phyloP scores from a whole-genome alignment of 2,329 filamentous ascomycete species.

The Phaeosphaeriaceae sp. region DNA sequence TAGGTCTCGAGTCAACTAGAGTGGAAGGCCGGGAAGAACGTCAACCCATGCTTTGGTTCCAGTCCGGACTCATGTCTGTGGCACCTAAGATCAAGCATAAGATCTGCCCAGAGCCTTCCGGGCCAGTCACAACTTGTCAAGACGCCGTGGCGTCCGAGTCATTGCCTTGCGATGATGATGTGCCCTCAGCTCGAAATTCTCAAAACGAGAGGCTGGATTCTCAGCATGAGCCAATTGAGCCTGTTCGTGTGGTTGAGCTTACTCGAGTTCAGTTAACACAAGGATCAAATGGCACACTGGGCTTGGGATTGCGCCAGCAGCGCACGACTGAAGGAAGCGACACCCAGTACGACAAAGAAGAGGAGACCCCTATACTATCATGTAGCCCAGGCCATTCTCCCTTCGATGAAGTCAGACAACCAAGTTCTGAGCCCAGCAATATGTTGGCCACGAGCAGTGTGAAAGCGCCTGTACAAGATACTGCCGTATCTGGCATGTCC shows the following conservation, averaged over 20 bases:
- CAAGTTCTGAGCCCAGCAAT: neutral
- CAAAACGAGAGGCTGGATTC: neutral
- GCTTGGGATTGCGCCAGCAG: neutral
- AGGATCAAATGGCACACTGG: neutral
- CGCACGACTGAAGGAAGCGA: neutral
- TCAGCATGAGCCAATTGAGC: neutral
- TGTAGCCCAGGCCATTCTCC: neutral
- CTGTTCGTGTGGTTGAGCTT: neutral
- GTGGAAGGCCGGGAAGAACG: neutral
- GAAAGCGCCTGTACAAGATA: neutral
- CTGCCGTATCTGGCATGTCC: neutral
- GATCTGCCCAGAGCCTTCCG: conserved; percentile 1
- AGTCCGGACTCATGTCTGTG: conserved; percentile 1
- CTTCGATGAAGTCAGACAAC: neutral
- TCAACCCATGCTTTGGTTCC: conserved; percentile 4
- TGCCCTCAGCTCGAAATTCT: neutral
- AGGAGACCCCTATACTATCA: neutral
- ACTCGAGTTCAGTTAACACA: neutral
- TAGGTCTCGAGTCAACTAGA: neutral
- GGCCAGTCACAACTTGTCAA: neutral
- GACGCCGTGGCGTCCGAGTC: neutral
- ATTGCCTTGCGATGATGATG: neutral
- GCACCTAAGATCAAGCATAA: conserved; percentile 3
- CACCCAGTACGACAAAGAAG: neutral
- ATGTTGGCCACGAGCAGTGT: neutral